phyloP scores from a whole-genome alignment of 495 filamentous ascomycete genomes.

The Polyplosphaeria fusca region DNA sequence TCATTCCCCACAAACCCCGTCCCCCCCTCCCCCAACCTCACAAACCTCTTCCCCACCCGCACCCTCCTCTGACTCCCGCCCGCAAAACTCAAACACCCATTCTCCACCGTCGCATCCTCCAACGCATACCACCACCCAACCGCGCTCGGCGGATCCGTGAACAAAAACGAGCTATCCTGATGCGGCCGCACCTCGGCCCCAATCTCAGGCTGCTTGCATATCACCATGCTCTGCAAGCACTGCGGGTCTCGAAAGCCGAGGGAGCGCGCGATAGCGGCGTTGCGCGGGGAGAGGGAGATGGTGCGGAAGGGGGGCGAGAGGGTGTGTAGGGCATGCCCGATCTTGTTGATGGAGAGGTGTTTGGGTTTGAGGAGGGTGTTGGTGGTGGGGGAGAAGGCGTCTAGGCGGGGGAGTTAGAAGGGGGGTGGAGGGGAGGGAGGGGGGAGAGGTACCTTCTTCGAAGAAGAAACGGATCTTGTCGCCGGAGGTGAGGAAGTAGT shows the following conservation, averaged over 20 bases:
- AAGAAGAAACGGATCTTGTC: conserved; percentile 98
- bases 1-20: conserved; percentile 57
- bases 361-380: conserved; percentile 67
- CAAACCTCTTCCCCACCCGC: conserved; percentile 66
- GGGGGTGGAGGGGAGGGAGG: conserved; percentile 10
- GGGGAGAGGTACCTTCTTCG: conserved; percentile 61
- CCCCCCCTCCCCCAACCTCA: conserved; percentile 56
- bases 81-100: conserved; percentile 84
- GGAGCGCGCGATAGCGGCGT: conserved; percentile 64
- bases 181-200: conserved; percentile 83
- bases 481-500: conserved; percentile 85
- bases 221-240: conserved; percentile 91
- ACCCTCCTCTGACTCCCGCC: conserved; percentile 70
- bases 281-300: conserved; percentile 53
- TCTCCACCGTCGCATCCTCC: conserved; percentile 79
- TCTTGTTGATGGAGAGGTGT: conserved; percentile 86
- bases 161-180: conserved; percentile 89
- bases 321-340: conserved; percentile 84
- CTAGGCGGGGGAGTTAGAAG: conserved; percentile 35
- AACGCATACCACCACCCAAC: conserved; percentile 96
- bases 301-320: conserved; percentile 68
- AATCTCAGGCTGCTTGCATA: conserved; percentile 96
- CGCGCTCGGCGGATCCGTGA: conserved; percentile 83
- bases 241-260: conserved; percentile 73
- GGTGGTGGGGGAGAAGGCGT: conserved; percentile 61